These are phyloP conservation scores for Gyrodon lividus DNA, from an alignment of 768 basidiomycete species.

Conservation along the genomic window DNA sequence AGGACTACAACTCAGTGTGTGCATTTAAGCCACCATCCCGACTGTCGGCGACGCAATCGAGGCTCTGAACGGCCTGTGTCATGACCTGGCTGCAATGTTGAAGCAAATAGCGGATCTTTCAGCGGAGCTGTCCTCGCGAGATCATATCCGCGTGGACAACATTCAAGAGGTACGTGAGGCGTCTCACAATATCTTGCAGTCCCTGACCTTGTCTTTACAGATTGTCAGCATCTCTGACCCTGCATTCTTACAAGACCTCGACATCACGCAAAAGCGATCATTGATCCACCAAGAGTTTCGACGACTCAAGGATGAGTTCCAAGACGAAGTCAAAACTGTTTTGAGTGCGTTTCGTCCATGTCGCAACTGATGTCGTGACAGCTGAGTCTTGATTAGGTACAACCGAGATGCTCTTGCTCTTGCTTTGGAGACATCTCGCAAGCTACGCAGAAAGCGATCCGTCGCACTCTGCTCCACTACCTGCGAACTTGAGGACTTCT, in stretches of 20 bases:
- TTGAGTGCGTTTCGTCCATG: constrained; percentile 46
- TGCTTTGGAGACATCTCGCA: constrained; percentile 78
- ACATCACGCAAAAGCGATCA: constrained; percentile 65
- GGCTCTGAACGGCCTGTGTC: constrained; percentile 59
- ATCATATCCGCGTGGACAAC: constrained; percentile 69
- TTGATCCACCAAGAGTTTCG: constrained; percentile 65
- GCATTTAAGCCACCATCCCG: constrained; percentile 61
- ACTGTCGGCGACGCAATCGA: constrained; percentile 74
- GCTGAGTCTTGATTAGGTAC: constrained; percentile 43
- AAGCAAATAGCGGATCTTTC: constrained; percentile 67
- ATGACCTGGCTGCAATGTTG: constrained; percentile 57
- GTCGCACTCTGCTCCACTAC: constrained; percentile 5
- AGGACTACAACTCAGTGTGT: background rate
- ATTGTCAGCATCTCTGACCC: constrained; percentile 52
- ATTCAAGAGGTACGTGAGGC: constrained; percentile 58
- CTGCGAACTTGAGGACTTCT: constrained; percentile 40
- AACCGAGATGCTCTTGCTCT: constrained; percentile 74
- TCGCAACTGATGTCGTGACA: background rate
- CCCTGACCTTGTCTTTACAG: constrained; percentile 26
- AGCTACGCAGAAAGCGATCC: constrained; percentile 51
- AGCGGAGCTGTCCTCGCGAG: constrained; percentile 68
- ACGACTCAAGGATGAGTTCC: constrained; percentile 39
- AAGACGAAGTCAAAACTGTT: constrained; percentile 49
- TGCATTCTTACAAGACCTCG: constrained; percentile 61
- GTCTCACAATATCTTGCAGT: background rate